phyloP scores from a whole-genome alignment of 2,329 filamentous ascomycete genomes.

The Dichotomopilus funicola region DNA sequence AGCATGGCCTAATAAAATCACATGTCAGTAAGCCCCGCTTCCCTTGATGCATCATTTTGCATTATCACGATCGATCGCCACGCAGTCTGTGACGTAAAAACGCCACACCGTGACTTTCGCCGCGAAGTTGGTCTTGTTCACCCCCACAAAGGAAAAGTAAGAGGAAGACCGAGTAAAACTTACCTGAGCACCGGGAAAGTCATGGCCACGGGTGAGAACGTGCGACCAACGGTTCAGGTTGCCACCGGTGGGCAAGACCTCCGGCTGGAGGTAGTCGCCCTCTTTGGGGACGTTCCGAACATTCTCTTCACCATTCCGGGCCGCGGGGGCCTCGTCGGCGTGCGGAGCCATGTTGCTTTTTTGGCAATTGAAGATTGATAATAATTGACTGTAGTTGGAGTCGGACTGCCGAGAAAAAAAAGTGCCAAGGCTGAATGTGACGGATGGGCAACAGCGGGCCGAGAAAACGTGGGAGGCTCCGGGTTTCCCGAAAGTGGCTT shows the following conservation, averaged over 20 bases:
- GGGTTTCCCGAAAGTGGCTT: too few relatives aligned
- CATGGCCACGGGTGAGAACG: constrained; percentile 74
- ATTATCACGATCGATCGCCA: not conserved
- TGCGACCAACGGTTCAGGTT: constrained; percentile 80
- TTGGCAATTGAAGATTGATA: not conserved
- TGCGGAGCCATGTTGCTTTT: constrained; percentile 20
- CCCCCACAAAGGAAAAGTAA: not conserved
- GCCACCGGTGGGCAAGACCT: constrained; percentile 44
- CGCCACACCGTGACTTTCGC: not conserved
- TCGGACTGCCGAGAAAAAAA: too few relatives aligned
- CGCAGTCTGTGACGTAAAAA: not conserved
- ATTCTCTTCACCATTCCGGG: constrained; percentile 11
- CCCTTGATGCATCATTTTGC: not conserved
- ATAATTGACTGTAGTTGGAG: not conserved
- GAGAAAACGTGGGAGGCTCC: too few relatives aligned
- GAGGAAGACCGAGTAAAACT: constrained; percentile 8
- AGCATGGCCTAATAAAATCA: constrained; percentile 67
- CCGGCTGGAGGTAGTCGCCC: constrained; percentile 50
- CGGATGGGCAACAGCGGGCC: too few relatives aligned
- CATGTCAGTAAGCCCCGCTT: constrained; percentile 13
- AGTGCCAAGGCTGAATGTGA: not conserved
- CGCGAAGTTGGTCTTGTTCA: not conserved
- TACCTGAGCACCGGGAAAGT: constrained; percentile 87
- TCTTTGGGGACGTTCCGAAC: constrained; percentile 36
- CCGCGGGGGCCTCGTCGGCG: constrained; percentile 11